A percentile compares a stretch with the other conserved stretches of the same genome.
These are phyloP conservation scores for Tanacetum coccineum DNA, from an alignment of 129 eudicot species.

Conservation along the genomic window DNA sequence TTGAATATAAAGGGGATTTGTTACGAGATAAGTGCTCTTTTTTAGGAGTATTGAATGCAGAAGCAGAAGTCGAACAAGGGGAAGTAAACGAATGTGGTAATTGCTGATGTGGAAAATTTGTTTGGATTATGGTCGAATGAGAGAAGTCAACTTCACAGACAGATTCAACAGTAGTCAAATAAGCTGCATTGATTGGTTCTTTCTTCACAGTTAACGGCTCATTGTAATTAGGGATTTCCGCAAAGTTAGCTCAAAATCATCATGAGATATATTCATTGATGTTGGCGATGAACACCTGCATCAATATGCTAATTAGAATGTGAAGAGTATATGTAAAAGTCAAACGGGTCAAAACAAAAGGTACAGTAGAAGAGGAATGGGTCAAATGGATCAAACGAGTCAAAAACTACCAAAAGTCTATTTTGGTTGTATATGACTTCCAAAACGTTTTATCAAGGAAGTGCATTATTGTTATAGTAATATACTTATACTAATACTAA, in stretches of 20 bases:
- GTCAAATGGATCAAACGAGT: not conserved
- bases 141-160: slow-evolving; percentile 40
- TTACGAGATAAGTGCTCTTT: slow-evolving; percentile 26
- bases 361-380: too few relatives aligned
- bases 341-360: too few relatives aligned
- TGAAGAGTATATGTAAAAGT: too few relatives aligned
- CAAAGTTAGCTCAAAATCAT: too few relatives aligned
- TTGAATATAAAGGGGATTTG: slow-evolving; percentile 41
- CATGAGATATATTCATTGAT: too few relatives aligned
- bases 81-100: slow-evolving; percentile 28
- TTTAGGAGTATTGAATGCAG: slow-evolving; percentile 55
- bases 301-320: too few relatives aligned
- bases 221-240: slow-evolving; percentile 61
- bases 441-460: too few relatives aligned
- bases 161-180: slow-evolving; percentile 23
- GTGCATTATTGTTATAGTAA: too few relatives aligned
- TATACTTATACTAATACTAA: too few relatives aligned
- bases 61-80: slow-evolving; percentile 27
- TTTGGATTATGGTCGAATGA: slow-evolving; percentile 40
- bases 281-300: too few relatives aligned
- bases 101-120: slow-evolving; percentile 33
- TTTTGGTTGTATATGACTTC: too few relatives aligned
- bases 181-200: slow-evolving; percentile 37
- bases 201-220: slow-evolving; percentile 53
- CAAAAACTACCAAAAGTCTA: not conserved